phyloP scores from a whole-genome alignment of 371 early-diverging fungal species.

The Choanephora cucurbitarum region DNA sequence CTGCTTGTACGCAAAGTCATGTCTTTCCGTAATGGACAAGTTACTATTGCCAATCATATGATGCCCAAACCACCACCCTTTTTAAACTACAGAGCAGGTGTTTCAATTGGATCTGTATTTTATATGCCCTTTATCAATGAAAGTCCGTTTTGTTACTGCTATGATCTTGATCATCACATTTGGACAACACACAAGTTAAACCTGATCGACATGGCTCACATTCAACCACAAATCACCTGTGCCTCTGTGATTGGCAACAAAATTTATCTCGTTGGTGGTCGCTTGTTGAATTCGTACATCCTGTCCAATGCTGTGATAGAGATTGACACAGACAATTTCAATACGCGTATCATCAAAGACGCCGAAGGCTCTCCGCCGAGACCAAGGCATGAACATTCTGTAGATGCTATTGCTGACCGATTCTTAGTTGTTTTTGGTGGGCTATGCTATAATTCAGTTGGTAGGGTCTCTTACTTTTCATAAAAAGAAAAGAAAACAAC shows the following conservation, averaged over 20 bases:
- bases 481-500: not conserved
- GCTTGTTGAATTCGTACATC: constrained; percentile 26
- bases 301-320: constrained; percentile 30
- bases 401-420: constrained; percentile 26
- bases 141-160: constrained; percentile 23
- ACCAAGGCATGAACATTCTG: constrained; percentile 36
- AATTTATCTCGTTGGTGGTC: constrained; percentile 33
- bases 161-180: constrained; percentile 18
- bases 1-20: constrained; percentile 17
- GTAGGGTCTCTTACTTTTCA: constrained; percentile 11
- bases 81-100: constrained; percentile 28
- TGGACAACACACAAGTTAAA: constrained; percentile 22
- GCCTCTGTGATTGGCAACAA: constrained; percentile 21
- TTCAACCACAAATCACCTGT: constrained; percentile 29
- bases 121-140: constrained; percentile 33
- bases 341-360: constrained; percentile 9
- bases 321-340: constrained; percentile 21
- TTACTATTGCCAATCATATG: constrained; percentile 2
- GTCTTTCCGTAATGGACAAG: constrained; percentile 13
- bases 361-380: constrained; percentile 29
- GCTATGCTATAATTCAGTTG: constrained; percentile 39
- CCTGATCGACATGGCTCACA: constrained; percentile 3
- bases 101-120: constrained; percentile 21
- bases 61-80: constrained; percentile 19
- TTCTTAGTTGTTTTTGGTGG: constrained; percentile 40